Base-by-base conservation (phyloP, 2,329 filamentous ascomycete species). In the Aciculosporium take region DNA sequence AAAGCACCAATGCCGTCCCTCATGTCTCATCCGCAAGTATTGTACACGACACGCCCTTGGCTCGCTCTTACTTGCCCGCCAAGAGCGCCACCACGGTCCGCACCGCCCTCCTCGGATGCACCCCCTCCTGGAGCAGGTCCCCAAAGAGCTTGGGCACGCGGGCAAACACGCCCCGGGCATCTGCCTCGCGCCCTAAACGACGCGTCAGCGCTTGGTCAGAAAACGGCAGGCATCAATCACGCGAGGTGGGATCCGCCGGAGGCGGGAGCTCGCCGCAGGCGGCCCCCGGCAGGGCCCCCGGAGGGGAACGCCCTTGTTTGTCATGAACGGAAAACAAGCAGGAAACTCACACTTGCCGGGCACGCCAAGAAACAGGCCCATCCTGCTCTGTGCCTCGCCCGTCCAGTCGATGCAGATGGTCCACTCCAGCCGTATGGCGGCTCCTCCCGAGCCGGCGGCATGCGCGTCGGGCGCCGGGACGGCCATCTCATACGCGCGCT, bases 341-440 rank as follows among this genome's bases (percentile, higher is more conserved):
- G n/a, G n/a, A n/a, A 15, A 71, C 78, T 70, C 59, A 84, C 79
- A 84, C 53, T 72, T 74, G 7, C 63, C 66, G 0, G 80, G 79
- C 31, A 77, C 61, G 4, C 71, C 70, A 2, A 76, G 61, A 46
- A 73, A 54, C 9, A 79, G 63, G 4, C 60, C 61, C 13, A 84
- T 58, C 34, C 64, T 63, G 48, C 72, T 82, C 51, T 72, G 69
- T 4, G 76, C 79, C 53, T 84, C 81, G 5, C 81, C 81, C 0
- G 79, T 79, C 80, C 79, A 84, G 56, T 84, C 80, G 51, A 84
- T 82, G 2, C 60, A 58, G 33, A 82, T 76, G 36, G 58, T 63
- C 81, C 81, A 85, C 43, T 68, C 64, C 1, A 84, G 59, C 21
- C 74, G 67, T 4, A 78, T 41, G 9, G 64, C 42, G 9, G 64